Evolutionary conservation across 2,329 filamentous ascomycete species (phyloP).

Genomic region (Fusarium sp.): DNA sequence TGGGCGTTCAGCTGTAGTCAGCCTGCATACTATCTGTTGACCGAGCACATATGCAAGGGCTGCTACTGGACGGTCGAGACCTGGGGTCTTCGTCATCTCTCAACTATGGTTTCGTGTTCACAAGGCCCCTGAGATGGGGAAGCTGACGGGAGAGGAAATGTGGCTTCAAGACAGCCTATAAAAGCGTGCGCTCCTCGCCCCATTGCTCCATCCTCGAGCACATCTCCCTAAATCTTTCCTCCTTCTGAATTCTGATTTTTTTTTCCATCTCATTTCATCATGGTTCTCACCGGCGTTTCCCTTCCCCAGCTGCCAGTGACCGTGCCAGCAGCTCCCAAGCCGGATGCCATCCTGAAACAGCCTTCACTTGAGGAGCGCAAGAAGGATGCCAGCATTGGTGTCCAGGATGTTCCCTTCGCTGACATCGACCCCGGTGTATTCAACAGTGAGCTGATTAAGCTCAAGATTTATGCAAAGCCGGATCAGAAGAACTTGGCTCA

Average conservation of each 20-base stretch:
- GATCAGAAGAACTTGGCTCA: conserved; percentile 39
- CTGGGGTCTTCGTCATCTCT: not conserved
- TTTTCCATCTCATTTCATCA: not conserved
- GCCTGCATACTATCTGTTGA: not conserved
- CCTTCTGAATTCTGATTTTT: not conserved
- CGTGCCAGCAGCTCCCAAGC: not conserved
- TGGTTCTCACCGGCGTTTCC: not conserved
- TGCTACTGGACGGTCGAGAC: not conserved
- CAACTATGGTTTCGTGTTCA: not conserved
- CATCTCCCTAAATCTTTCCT: not conserved
- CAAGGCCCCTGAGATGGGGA: not conserved
- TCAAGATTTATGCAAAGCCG: conserved; percentile 44
- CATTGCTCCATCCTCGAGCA: not conserved
- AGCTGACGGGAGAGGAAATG: not conserved
- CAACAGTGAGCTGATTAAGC: conserved; percentile 47
- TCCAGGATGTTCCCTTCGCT: conserved; percentile 44
- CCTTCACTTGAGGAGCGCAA: conserved; percentile 41
- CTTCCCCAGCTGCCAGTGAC: conserved; percentile 13
- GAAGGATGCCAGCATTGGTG: conserved; percentile 38
- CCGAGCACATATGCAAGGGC: not conserved
- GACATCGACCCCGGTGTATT: conserved; percentile 52
- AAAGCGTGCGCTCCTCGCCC: not conserved
- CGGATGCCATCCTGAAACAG: conserved; percentile 44
- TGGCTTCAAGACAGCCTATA: not conserved
- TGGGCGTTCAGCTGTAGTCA: conserved; percentile 3